These are phyloP conservation scores for Talaromyces wortmannii DNA, from an alignment of 495 filamentous ascomycete species.

Conservation along the genomic window DNA sequence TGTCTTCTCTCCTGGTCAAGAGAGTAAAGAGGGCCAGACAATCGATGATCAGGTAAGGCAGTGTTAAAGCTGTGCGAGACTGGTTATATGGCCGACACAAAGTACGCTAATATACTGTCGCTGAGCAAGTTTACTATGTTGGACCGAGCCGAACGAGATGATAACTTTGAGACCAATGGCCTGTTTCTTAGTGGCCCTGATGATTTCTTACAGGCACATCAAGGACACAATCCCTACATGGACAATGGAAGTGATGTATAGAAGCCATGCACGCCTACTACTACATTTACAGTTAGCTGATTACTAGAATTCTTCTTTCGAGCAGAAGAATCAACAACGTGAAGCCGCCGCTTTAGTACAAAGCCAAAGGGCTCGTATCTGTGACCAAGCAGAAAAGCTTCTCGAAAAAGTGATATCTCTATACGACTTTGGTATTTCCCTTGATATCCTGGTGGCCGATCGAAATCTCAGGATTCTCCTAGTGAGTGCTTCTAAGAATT, in stretches of 20 bases:
- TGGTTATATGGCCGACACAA: not conserved
- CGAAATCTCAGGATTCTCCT: not conserved
- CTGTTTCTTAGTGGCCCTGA: conserved; percentile 2
- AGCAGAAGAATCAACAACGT: conserved; percentile 1
- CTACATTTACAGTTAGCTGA: conserved; percentile 1
- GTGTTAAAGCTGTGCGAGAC: not conserved
- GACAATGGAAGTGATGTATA: not conserved
- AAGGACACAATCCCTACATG: conserved; percentile 1
- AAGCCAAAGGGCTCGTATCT: not conserved
- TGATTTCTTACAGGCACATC: conserved; percentile 1
- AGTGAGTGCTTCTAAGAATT: not conserved
- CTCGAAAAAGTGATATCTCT: conserved; percentile 1
- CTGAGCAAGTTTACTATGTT: conserved; percentile 2
- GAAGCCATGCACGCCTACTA: not conserved
- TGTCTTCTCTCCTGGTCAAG: too few relatives aligned
- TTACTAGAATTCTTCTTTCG: conserved; percentile 1
- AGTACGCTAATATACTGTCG: conserved; percentile 2
- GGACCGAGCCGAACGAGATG: not conserved
- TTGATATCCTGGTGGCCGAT: conserved; percentile 1
- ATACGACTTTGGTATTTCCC: not conserved
- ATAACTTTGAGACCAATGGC: conserved; percentile 2
- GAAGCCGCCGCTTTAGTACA: not conserved
- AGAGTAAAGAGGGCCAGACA: too few relatives aligned
- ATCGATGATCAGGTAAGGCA: too few relatives aligned
- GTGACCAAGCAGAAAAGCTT: not conserved